Evolutionary conservation across 306 rosid genomes (phyloP), one percentile per base, ranked within the genome.

Genomic region (Cucurbita pepo): DNA sequence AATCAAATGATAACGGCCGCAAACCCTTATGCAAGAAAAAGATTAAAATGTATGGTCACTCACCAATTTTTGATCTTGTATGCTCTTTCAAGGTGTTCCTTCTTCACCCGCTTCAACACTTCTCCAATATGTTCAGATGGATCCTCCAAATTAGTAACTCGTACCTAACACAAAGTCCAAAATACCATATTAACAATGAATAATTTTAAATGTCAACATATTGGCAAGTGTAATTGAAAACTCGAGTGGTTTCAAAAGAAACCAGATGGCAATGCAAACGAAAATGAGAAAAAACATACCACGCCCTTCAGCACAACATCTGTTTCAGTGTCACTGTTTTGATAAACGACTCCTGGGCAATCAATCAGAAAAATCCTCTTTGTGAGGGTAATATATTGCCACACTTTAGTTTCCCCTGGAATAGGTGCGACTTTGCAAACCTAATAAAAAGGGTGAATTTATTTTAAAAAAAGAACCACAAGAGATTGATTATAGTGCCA

Each of bases 341-440:
- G 92, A 79, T 94, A 91, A 74, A 91, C 97, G 77, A 94, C 97
- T 54, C 97, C 97, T 1, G 99, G 97, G 78, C 97, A 90, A 73
- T 94, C 99, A 61, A 94, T 94, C 85, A 94, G 79, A 79, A 90
- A 87, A 76, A 91, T 94, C 84, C 92, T 91, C 91, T 94, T 91
- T 22, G 97, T 94, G 66, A 91, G 97, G 43, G 99, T 89, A 60
- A 94, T 91, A 79, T 91, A 94, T 67, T 94, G 97, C 97, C 97
- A 94, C 69, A 90, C 97, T 85, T 91, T 94, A 8, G 97, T 94
- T 77, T 94, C 97, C 82, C 99, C 97, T 8, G 96, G 96, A 76
- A 94, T 94, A 76, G 97, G 97, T 76, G 99, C 99, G 78, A 89
- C 97, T 88, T 91, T 94, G 87, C 99, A 94, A 45, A 94, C 97